phyloP scores from a whole-genome alignment of 306 rosid species.

The Prunus armeniaca region DNA sequence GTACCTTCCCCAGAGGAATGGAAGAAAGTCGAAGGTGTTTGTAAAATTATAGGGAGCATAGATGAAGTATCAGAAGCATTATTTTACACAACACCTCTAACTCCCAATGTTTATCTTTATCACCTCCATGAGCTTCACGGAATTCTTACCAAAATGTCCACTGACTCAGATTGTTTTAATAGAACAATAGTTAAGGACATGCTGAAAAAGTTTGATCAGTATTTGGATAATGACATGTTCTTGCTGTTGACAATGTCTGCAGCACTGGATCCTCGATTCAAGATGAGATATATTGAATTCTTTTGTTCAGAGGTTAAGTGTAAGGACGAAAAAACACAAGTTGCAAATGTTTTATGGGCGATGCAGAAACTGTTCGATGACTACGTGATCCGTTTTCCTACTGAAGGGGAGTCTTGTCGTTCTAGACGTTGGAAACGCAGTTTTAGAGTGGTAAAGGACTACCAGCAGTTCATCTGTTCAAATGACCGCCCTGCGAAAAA shows the following conservation, averaged over 20 bases:
- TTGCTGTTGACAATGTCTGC: slow-evolving; percentile 16
- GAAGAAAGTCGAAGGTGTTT: background rate
- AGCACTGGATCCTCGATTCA: slow-evolving; percentile 23
- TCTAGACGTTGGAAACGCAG: background rate
- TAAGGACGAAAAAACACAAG: background rate
- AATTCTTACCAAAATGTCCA: background rate
- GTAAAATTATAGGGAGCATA: slow-evolving; percentile 10
- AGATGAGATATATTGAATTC: slow-evolving; percentile 13
- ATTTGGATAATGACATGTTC: slow-evolving; percentile 16
- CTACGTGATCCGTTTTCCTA: slow-evolving; percentile 4
- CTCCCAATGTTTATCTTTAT: slow-evolving; percentile 15
- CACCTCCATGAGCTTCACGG: slow-evolving; percentile 4
- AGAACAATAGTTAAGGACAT: background rate
- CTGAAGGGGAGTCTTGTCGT: background rate
- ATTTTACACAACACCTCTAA: slow-evolving; percentile 1
- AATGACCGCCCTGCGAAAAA: background rate
- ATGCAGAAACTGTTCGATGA: slow-evolving; percentile 10
- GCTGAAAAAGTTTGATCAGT: slow-evolving; percentile 12
- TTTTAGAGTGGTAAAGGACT: slow-evolving; percentile 5
- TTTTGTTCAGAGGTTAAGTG: background rate
- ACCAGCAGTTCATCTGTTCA: background rate
- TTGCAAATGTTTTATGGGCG: background rate
- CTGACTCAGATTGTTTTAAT: background rate
- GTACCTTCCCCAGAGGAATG: slow-evolving; percentile 14
- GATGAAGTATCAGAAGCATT: slow-evolving; percentile 14